Conservation (phyloP, 257 asterid genomes). For the Gentiana dahurica region DNA sequence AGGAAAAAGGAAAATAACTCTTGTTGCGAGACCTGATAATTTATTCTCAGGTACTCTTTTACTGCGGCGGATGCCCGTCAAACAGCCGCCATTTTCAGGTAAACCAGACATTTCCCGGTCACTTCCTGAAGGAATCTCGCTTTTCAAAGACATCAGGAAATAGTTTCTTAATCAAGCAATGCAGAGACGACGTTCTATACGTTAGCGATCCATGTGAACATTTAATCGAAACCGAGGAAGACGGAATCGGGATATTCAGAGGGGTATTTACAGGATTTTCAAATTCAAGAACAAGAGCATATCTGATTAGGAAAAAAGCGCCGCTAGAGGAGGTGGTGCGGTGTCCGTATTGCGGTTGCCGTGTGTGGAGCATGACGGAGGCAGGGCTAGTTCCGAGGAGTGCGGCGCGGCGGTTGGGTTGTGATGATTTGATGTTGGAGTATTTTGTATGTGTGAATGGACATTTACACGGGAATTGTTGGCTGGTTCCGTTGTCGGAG, state of each 20-base stretch:
- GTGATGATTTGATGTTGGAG: conserved; percentile 56
- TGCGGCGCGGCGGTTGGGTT: conserved; percentile 64
- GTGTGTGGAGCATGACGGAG: conserved; percentile 88
- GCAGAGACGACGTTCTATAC: conserved; percentile 54
- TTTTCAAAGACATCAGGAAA: conserved; percentile 83
- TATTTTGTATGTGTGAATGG: conserved; percentile 81
- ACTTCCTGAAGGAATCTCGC: conserved; percentile 47
- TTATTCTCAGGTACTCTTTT: conserved; percentile 27
- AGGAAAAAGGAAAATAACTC: no score
- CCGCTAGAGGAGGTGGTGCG: conserved; percentile 38
- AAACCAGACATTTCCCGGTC: conserved; percentile 33
- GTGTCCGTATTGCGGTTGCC: conserved; percentile 70
- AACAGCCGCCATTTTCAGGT: conserved; percentile 34
- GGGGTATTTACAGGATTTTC: conserved; percentile 66
- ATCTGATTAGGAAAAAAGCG: conserved; percentile 38
- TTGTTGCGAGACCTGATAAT: no score
- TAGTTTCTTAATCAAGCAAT: conserved; percentile 49
- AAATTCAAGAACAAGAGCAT: conserved; percentile 60
- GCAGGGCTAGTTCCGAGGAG: conserved; percentile 57
- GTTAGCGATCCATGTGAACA: conserved; percentile 95
- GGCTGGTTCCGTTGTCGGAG: conserved; percentile 60
- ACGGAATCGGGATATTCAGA: conserved; percentile 57
- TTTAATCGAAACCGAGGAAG: conserved; percentile 12
- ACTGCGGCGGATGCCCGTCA: conserved; percentile 71
- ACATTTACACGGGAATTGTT: conserved; percentile 70